Conservation (phyloP, 176 grass and related monocot genomes). For the Rhynchospora pubera region DNA sequence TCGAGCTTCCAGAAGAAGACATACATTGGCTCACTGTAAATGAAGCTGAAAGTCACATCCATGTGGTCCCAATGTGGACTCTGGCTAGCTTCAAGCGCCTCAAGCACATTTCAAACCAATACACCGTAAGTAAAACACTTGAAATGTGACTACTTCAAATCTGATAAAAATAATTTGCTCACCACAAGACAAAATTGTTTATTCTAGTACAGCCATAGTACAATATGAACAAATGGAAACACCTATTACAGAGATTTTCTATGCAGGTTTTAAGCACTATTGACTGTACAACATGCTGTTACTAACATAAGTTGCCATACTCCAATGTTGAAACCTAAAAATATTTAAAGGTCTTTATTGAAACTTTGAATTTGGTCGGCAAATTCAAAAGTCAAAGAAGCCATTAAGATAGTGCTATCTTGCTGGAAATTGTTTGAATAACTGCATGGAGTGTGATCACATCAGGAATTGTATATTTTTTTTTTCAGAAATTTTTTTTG, state of each 20-base stretch:
- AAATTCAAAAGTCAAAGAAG: background rate
- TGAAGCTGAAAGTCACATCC: constrained; percentile 87
- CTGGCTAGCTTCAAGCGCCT: constrained; percentile 91
- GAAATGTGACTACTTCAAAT: background rate
- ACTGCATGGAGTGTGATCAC: background rate
- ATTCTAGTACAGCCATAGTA: background rate
- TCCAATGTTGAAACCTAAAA: background rate
- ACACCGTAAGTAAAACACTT: constrained; percentile 48
- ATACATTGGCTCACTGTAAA: constrained; percentile 88
- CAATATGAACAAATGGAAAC: constrained; percentile 4
- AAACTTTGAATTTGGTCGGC: background rate
- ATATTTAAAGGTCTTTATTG: background rate
- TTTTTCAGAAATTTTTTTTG: background rate
- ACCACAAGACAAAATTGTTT: background rate
- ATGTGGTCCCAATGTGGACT: constrained; percentile 98
- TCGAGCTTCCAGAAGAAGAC: constrained; percentile 68
- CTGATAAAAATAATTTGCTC: background rate
- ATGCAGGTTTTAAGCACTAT: background rate
- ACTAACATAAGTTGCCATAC: background rate
- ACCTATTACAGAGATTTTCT: background rate
- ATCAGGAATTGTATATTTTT: background rate
- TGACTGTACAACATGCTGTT: background rate
- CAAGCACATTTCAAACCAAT: constrained; percentile 76
- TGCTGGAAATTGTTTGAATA: background rate
- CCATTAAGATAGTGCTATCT: background rate